These are phyloP conservation scores for Ilyonectria sp. DNA, from an alignment of 2,329 filamentous ascomycete species.

Conservation along the genomic window DNA sequence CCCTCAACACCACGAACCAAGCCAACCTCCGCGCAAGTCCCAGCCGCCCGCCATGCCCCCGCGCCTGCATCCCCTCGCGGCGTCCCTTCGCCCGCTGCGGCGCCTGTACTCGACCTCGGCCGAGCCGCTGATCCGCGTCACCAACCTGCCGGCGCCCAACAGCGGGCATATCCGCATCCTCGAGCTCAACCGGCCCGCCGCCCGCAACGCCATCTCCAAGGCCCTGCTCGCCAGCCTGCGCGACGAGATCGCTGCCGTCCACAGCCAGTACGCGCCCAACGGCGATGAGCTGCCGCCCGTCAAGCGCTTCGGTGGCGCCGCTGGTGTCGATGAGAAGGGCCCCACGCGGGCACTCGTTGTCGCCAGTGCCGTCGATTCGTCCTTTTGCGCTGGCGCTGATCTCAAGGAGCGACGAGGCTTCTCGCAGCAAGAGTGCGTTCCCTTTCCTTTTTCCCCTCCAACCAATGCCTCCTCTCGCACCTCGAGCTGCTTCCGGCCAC, in stretches of 20 bases:
- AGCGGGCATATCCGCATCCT: conserved; percentile 90
- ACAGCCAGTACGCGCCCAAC: conserved; percentile 70
- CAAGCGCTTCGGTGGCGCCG: conserved; percentile 61
- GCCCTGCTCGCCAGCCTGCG: conserved; percentile 81
- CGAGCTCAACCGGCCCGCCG: conserved; percentile 85
- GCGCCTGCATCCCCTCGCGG: conserved; percentile 43
- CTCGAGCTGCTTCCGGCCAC: not conserved
- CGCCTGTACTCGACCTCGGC: conserved; percentile 62
- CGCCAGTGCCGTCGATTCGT: conserved; percentile 86
- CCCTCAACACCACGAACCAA: conserved; percentile 4
- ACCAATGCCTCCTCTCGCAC: not conserved
- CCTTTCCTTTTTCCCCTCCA: not conserved
- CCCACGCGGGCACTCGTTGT: conserved; percentile 86
- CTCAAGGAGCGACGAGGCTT: conserved; percentile 89
- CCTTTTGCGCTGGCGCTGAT: conserved; percentile 96
- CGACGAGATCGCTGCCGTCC: conserved; percentile 80
- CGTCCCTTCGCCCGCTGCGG: conserved; percentile 41
- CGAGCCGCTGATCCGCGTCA: conserved; percentile 76
- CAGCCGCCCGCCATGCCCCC: conserved; percentile 50
- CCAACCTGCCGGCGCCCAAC: conserved; percentile 82
- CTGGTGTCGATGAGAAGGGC: conserved; percentile 62
- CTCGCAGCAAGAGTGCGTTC: conserved; percentile 80
- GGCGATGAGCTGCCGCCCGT: conserved; percentile 66
- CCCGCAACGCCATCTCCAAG: conserved; percentile 92
- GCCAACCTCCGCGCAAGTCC: not conserved